A percentile compares a stretch with the other conserved stretches of the same genome.
Evolutionary conservation across 2,329 filamentous ascomycete genomes (phyloP).

Genomic region (Neoascochyta sp.): DNA sequence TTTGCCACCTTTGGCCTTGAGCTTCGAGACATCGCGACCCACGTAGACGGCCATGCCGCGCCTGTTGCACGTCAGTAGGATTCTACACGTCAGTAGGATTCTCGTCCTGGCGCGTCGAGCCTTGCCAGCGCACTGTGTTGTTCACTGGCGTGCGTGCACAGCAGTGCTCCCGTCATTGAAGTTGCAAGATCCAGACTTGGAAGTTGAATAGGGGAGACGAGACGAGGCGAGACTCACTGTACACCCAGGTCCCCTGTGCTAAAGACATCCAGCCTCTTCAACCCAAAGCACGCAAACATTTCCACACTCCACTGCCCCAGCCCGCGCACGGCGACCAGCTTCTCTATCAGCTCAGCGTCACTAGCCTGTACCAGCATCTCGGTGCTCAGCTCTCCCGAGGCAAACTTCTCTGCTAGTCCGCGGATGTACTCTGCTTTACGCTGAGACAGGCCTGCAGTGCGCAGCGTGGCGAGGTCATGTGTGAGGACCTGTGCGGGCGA

Average conservation of each 20-base stretch:
- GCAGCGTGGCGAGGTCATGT: slow-evolving; percentile 60
- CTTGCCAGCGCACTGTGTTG: too few species aligned
- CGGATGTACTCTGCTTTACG: slow-evolving; percentile 94
- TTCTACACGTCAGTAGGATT: slow-evolving; percentile 3
- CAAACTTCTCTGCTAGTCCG: slow-evolving; percentile 80
- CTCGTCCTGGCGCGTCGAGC: too few species aligned
- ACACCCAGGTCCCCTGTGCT: slow-evolving; percentile 88
- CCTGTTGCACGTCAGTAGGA: slow-evolving; percentile 31
- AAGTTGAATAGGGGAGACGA: slow-evolving; percentile 1
- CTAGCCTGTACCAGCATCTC: slow-evolving; percentile 71
- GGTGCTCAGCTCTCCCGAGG: slow-evolving; percentile 68
- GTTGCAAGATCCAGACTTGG: too few species aligned
- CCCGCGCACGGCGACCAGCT: slow-evolving; percentile 79
- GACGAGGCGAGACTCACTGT: slow-evolving; percentile 53
- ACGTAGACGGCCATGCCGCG: slow-evolving; percentile 86
- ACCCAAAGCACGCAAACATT: slow-evolving; percentile 91
- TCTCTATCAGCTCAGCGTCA: slow-evolving; percentile 82
- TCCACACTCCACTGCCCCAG: slow-evolving; percentile 84
- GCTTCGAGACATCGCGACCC: slow-evolving; percentile 76
- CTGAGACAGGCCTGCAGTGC: slow-evolving; percentile 84
- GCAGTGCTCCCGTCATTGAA: background rate
- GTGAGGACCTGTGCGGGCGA: slow-evolving; percentile 68
- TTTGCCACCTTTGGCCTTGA: slow-evolving; percentile 78
- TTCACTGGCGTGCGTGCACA: background rate
- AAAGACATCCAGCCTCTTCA: slow-evolving; percentile 93